These are phyloP conservation scores for Irpex sp. DNA, from an alignment of 1,284 basidiomycete species.

Conservation along the genomic window DNA sequence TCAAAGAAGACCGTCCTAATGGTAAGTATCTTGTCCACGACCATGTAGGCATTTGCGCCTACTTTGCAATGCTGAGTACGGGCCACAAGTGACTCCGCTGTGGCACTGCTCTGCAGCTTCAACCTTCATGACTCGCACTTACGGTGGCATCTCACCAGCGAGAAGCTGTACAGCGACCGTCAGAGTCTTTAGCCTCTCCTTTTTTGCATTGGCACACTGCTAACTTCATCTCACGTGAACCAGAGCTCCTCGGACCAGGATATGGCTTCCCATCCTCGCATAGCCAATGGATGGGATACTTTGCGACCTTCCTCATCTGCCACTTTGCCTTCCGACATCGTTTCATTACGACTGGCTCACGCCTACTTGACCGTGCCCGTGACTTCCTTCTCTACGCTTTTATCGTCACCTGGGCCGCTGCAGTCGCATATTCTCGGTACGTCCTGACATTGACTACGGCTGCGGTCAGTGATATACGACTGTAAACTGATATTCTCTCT, in stretches of 20 bases:
- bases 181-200: too few species aligned
- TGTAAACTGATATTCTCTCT: background rate
- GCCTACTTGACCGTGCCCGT: slow-evolving; percentile 47
- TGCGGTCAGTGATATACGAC: background rate
- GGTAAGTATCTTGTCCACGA: slow-evolving; percentile 36
- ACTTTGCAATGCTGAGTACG: too few species aligned
- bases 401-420: slow-evolving; percentile 50
- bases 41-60: background rate
- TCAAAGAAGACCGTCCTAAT: slow-evolving; percentile 69
- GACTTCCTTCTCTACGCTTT: slow-evolving; percentile 44
- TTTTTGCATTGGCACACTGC: background rate
- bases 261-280: slow-evolving; percentile 90
- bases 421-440: slow-evolving; percentile 80
- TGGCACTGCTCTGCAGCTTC: too few species aligned
- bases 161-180: too few species aligned
- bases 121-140: too few species aligned
- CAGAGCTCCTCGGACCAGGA: slow-evolving; percentile 51
- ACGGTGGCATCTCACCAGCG: too few species aligned
- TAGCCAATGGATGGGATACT: slow-evolving; percentile 88
- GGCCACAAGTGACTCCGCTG: too few species aligned
- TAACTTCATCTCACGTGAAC: background rate
- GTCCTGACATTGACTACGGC: slow-evolving; percentile 13
- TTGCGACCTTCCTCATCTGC: slow-evolving; percentile 70
- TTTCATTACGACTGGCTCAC: slow-evolving; percentile 51
- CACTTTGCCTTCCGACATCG: slow-evolving; percentile 73